Evolutionary conservation across 2,329 filamentous ascomycete genomes (phyloP), one percentile per base, ranked within the genome.

Genomic region (Penicillium sp.): DNA sequence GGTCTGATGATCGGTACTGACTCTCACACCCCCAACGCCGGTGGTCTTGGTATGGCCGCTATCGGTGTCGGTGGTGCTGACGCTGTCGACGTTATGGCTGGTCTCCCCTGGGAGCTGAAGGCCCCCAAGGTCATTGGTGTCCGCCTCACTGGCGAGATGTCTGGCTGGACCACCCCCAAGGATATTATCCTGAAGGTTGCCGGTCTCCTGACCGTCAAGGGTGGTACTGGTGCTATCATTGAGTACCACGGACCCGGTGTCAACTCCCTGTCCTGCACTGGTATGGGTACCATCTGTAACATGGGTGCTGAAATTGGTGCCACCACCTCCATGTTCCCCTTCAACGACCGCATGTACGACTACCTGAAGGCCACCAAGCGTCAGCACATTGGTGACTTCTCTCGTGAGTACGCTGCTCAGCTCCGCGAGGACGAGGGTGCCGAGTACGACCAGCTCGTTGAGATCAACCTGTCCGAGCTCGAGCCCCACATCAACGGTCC

Each of bases 401-500:
- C 90, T 3, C 80, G 85, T 35, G 82, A 85, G 19, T 84, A 89
- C 79, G 77, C 87, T 14, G 59, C 64, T 19, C 39, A 67, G 54
- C 86, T 99, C 64, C 82, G 82, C 61, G 90, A 95, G 37, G 95
- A 99, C 71, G 81, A 86, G 44, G 88, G 86, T 62, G 93, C 91
- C 60, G 83, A 93, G 70, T 99, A 97, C 76, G 95, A 99, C 76
- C 86, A 96, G 77, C 78, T 96, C 53, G 90, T 99, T 70, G 90
- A 89, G 57, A 96, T 99, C 73, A 85, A 99, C 79, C 85, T 99
- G 37, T 94, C 91, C 3, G 86, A 87, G 62, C 87, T 98, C 22
- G 95, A 99, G 78, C 95, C 95, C 16, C 91, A 97, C 75, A 92
- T 99, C 79, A 99, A 98, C 78, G 95, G 95, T 1, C 95, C 95